Base-by-base conservation (phyloP, 805 yeast species). In the Metschnikowia picachoensis region DNA sequence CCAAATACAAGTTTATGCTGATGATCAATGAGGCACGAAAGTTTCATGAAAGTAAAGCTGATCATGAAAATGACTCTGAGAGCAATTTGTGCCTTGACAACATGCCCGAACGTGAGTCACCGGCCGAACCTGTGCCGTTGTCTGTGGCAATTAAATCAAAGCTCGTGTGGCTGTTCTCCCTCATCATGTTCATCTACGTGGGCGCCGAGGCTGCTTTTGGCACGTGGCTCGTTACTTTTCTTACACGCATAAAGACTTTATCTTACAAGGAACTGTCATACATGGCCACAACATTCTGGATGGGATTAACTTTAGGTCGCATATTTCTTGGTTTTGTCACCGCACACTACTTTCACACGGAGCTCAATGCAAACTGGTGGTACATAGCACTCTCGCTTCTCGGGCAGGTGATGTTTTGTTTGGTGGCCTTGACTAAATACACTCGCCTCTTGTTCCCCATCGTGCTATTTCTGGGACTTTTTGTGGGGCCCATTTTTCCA, bases 401-500 rank as follows among this genome's bases (percentile, higher is more conserved):
- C 3, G 71, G 72, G 3, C 65, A 58, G 39, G 35, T 59, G 14
- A 17, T 57, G 17, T 70, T 71, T 47, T 48, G 61, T 27, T 45
- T 57, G 34, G 57, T 67, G 65, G 76, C 57, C 50, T 68, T 46
- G 36, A 66, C 35, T 59, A 65, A 46, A 30, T 50, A 33, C 36
- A 41, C 60, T 4, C 25, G 42, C 28, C 9, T 72, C 1, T 66
- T 74, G 34, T 67, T 66, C 30, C 44, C 66, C 0, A 55, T 66
- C 2, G 72, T 74, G 3, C 68, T 71, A 34, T 4, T 69, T 10
- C 61, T 74, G n/a, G 83, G 82, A 1, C 64, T 70, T 39, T 66
- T 71, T 41, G 77, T 77, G 9, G 83, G 83, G 8, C 83, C 83
- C 9, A 63, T 77, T 9, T 78, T 71, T 62, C 90, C 95, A 1